A percentile compares a stretch with the other conserved stretches of the same genome.
Evolutionary conservation across 2,329 filamentous ascomycete genomes (phyloP).

Genomic region (Dissoconium aciculare): DNA sequence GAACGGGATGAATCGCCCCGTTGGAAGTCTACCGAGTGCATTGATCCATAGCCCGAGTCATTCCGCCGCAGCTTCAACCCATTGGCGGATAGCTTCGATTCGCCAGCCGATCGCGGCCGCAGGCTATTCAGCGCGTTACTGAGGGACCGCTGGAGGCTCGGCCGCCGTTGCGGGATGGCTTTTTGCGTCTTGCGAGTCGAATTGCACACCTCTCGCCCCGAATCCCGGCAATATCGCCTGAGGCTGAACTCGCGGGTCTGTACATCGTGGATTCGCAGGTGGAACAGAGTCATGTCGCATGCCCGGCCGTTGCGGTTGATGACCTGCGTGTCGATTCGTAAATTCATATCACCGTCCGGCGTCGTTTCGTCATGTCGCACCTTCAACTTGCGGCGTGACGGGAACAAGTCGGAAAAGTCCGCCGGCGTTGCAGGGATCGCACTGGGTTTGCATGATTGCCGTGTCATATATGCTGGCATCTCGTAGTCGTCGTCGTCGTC

Average conservation of each 20-base stretch:
- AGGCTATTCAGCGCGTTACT: conserved; percentile 44
- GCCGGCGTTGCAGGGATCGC: conserved; percentile 56
- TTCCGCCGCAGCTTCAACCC: conserved; percentile 35
- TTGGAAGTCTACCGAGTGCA: conserved; percentile 23
- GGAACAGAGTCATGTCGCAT: conserved; percentile 61
- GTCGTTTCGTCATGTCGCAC: conserved; percentile 87
- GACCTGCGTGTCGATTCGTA: conserved; percentile 70
- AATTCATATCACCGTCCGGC: conserved; percentile 88
- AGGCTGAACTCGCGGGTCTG: conserved; percentile 77
- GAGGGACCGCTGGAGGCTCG: conserved; percentile 42
- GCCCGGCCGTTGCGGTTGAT: conserved; percentile 39
- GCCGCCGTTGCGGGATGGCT: conserved; percentile 32
- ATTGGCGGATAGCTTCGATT: conserved; percentile 17
- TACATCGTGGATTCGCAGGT: conserved; percentile 87
- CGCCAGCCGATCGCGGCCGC: conserved; percentile 39
- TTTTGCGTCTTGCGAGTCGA: conserved; percentile 56
- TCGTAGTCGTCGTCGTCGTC: conserved; percentile 37
- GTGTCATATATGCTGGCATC: conserved; percentile 46
- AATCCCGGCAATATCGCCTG: conserved; percentile 80
- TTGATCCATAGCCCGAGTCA: conserved; percentile 44
- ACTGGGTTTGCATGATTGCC: conserved; percentile 37
- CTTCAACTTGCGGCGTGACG: conserved; percentile 62
- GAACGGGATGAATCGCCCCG: conserved; percentile 24
- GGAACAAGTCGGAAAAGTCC: conserved; percentile 74
- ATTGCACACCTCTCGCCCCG: conserved; percentile 83